Evolutionary conservation across 2,329 filamentous ascomycete species (phyloP).

Genomic region (Bipolaris bicolor): DNA sequence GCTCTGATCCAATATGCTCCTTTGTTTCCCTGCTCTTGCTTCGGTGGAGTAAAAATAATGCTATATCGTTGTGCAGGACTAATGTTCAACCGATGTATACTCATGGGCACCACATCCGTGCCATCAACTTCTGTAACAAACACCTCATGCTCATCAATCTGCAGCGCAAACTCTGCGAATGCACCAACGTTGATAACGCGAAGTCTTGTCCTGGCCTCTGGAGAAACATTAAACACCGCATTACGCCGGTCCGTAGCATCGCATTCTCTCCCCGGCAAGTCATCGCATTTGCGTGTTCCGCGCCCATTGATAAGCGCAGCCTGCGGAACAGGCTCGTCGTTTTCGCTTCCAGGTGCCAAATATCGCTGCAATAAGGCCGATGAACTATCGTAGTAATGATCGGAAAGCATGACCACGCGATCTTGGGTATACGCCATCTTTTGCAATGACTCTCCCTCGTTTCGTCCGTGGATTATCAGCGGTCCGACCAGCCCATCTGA

Average conservation of each 20-base stretch:
- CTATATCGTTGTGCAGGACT: slow-evolving; percentile 74
- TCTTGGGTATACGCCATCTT: slow-evolving; percentile 58
- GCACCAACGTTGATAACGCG: slow-evolving; percentile 65
- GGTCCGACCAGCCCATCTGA: slow-evolving; percentile 51
- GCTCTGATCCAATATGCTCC: slow-evolving; percentile 58
- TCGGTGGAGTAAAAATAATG: slow-evolving; percentile 62
- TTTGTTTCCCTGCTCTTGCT: slow-evolving; percentile 33
- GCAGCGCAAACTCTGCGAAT: slow-evolving; percentile 52
- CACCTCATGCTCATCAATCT: slow-evolving; percentile 51
- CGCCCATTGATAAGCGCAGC: slow-evolving; percentile 53
- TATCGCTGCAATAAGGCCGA: slow-evolving; percentile 59
- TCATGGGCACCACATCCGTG: slow-evolving; percentile 59
- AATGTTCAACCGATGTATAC: slow-evolving; percentile 60
- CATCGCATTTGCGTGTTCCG: slow-evolving; percentile 46
- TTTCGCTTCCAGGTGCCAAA: slow-evolving; percentile 56
- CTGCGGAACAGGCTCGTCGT: slow-evolving; percentile 63
- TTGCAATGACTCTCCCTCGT: slow-evolving; percentile 50
- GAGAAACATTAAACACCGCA: slow-evolving; percentile 45
- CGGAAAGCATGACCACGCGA: slow-evolving; percentile 67
- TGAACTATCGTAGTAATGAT: slow-evolving; percentile 69
- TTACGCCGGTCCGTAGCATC: slow-evolving; percentile 37
- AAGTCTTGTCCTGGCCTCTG: slow-evolving; percentile 69
- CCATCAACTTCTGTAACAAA: slow-evolving; percentile 51
- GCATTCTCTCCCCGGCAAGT: slow-evolving; percentile 47
- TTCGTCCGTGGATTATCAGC: slow-evolving; percentile 45